A percentile compares a stretch with the other conserved stretches of the same genome.
Evolutionary conservation across 2,329 filamentous ascomycete genomes (phyloP).

Genomic region (Calonectria hawksworthii): DNA sequence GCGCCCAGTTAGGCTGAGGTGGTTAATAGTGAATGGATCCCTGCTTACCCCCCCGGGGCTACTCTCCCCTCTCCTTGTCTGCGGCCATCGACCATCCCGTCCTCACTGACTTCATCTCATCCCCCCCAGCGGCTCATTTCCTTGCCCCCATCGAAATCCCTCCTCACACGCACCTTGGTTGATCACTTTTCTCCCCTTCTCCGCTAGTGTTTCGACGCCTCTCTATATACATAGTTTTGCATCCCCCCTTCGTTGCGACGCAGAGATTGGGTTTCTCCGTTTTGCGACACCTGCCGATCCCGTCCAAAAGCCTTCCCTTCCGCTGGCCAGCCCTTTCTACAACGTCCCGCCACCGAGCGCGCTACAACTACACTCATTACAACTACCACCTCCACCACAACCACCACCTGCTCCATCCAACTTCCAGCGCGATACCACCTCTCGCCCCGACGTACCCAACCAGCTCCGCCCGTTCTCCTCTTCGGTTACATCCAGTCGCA

Average conservation of each 20-base stretch:
- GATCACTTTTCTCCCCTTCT: conserved; percentile 3
- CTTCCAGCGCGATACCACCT: not conserved
- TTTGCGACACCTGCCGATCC: conserved; percentile 14
- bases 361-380: conserved; percentile 1
- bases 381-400: not conserved
- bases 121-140: conserved; percentile 36
- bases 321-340: conserved; percentile 9
- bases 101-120: conserved; percentile 35
- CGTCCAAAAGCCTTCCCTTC: conserved; percentile 1
- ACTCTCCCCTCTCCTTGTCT: not conserved
- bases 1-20: conserved; percentile 22
- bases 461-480: not conserved
- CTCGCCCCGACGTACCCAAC: not conserved
- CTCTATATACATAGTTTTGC: conserved; percentile 1
- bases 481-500: conserved; percentile 21
- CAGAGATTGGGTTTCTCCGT: conserved; percentile 11
- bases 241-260: not conserved
- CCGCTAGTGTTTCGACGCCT: conserved; percentile 1
- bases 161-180: conserved; percentile 13
- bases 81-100: not conserved
- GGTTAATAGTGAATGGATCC: conserved; percentile 20
- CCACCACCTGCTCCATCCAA: conserved; percentile 1
- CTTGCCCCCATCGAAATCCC: conserved; percentile 25
- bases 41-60: not conserved
- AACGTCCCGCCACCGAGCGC: conserved; percentile 7